Base-by-base conservation (phyloP, 73 alveolate species). In the Paramecium biaurelia region DNA sequence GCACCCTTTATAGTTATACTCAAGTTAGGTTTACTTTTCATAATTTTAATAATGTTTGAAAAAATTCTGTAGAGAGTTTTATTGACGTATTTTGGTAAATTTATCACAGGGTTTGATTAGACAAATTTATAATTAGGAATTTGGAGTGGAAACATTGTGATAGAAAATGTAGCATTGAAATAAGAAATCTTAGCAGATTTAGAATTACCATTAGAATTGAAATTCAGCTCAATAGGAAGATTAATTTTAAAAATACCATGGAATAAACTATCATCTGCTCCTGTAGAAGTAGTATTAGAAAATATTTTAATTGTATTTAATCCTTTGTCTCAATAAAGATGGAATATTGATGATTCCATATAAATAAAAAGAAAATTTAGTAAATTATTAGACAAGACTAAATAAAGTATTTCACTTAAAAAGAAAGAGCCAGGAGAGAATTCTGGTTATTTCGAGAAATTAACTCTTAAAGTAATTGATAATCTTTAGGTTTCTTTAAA, bases 191-290 rank as follows among this genome's bases (percentile, higher is more conserved):
- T 97, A 67, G 94, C 95, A 32, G 93, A 90, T 92, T 92, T 95
- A 26, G 96, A 96, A 59, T 92, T 97, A 34, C 99, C 99, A 49
- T 88, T 98, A 32, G 90, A 92, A 79, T 85, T 98, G 53, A 92
- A 94, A 82, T 95, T 87, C 89, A 98, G 98, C 15, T 93, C 93
- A 85, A 95, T 98, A 11, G 94, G 96, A 11, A 97, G 95, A 89
- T 95, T 98, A 53, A 76, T 94, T 0, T 88, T 98, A 49, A 96
- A 93, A 26, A 97, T 98, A 28, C 99, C 99, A 30, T 98, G 99
- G 99, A 95, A 97, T 68, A 94, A 97, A 63, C 92, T 97, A 32
- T 95, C 99, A 67, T 96, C 99, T 79, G 96, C 97, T 26, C 99
- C 99, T 8, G 99, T 98, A 21, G 98, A 95, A 82, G 95, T 96